These are phyloP conservation scores for Thraustochytrium striatum DNA, from an alignment of 352 stramenopile species.

Conservation along the genomic window DNA sequence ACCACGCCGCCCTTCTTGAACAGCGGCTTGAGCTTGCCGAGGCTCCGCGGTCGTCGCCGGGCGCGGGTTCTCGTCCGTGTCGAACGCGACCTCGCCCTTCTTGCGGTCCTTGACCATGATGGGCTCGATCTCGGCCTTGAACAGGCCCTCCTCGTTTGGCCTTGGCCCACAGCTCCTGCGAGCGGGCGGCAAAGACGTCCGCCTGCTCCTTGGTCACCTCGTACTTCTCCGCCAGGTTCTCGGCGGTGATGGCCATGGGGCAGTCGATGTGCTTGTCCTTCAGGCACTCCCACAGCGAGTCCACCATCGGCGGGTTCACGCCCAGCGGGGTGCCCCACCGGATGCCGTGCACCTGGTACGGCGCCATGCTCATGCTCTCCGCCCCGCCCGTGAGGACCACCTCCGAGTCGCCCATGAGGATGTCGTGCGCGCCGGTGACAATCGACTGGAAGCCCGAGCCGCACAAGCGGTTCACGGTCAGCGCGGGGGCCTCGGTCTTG, in stretches of 20 bases:
- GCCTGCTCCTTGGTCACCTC: constrained; percentile 85
- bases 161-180: constrained; percentile 82
- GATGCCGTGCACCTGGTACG: constrained; percentile 79
- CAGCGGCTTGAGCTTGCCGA: constrained; percentile 85
- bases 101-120: constrained; percentile 85
- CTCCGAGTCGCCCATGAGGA: constrained; percentile 51
- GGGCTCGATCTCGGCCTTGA: constrained; percentile 89
- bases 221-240: constrained; percentile 95
- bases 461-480: constrained; percentile 96
- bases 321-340: constrained; percentile 66
- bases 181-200: constrained; percentile 87
- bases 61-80: constrained; percentile 74
- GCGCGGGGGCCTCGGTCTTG: constrained; percentile 76
- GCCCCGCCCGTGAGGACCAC: constrained; percentile 55
- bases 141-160: constrained; percentile 82
- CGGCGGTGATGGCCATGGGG: constrained; percentile 95
- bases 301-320: constrained; percentile 82
- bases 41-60: constrained; percentile 70
- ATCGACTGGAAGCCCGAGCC: constrained; percentile 94
- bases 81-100: constrained; percentile 60
- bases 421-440: constrained; percentile 62
- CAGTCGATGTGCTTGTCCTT: constrained; percentile 89
- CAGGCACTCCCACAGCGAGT: constrained; percentile 92
- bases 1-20: constrained; percentile 97
- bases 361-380: constrained; percentile 93